phyloP scores from a whole-genome alignment of 345 rosid species.

The Raphanus raphanistrum region DNA sequence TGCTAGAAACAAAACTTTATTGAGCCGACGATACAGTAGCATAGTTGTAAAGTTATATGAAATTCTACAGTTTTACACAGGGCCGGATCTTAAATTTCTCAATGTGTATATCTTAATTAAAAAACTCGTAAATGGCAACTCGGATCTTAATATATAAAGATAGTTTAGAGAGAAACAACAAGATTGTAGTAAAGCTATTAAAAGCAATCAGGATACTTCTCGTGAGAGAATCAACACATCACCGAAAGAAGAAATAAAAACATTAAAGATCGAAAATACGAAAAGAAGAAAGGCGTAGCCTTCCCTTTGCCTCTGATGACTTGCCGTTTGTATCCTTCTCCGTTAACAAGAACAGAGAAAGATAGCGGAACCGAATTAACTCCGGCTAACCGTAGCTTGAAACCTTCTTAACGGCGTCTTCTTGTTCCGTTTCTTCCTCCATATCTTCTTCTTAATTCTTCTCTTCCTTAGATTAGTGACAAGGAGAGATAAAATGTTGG shows the following conservation, averaged over 20 bases:
- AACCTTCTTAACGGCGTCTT: conserved; percentile 29
- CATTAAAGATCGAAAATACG: neutral
- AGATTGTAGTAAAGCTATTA: conserved; percentile 3
- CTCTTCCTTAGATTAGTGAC: neutral
- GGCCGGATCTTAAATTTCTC: neutral
- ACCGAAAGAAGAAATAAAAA: neutral
- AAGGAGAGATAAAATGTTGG: conserved; percentile 2
- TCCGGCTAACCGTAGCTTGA: conserved; percentile 12
- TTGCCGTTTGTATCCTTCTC: conserved; percentile 37
- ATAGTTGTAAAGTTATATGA: neutral
- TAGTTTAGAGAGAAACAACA: conserved; percentile 6
- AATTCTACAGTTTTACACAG: neutral
- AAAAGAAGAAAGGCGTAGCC: conserved; percentile 44
- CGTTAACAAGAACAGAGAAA: conserved; percentile 14
- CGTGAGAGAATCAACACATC: conserved; percentile 15
- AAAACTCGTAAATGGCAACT: neutral
- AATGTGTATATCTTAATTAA: too few species aligned
- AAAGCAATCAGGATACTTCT: conserved; percentile 4
- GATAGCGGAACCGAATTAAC: conserved; percentile 32
- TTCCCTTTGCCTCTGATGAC: conserved; percentile 47
- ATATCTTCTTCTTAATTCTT: conserved; percentile 6
- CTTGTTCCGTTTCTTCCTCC: conserved; percentile 39
- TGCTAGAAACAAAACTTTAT: neutral
- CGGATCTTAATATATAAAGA: conserved; percentile 8
- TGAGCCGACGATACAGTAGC: neutral